phyloP scores from a whole-genome alignment of 139 green algal species.

The Nannochloris sp. region DNA sequence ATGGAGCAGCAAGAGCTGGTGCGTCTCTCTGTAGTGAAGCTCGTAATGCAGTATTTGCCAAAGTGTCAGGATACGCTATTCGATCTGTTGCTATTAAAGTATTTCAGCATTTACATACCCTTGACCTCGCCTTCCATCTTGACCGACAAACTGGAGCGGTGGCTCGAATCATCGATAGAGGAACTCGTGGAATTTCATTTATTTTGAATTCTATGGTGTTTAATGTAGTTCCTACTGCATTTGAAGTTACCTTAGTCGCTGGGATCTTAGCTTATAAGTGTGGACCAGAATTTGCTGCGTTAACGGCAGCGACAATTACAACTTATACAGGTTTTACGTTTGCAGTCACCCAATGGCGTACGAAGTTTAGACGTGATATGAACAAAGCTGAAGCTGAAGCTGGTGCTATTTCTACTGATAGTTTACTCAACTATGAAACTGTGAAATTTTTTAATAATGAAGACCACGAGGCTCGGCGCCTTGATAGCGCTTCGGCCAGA shows the following conservation, averaged over 20 bases:
- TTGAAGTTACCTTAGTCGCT: slow-evolving; percentile 82
- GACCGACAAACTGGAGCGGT: slow-evolving; percentile 81
- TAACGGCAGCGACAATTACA: slow-evolving; percentile 79
- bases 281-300: slow-evolving; percentile 68
- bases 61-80: slow-evolving; percentile 70
- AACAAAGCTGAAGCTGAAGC: slow-evolving; percentile 74
- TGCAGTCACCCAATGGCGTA: slow-evolving; percentile 79
- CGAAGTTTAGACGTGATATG: slow-evolving; percentile 77
- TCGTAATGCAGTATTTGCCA: slow-evolving; percentile 85
- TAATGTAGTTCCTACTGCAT: slow-evolving; percentile 90
- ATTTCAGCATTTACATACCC: slow-evolving; percentile 82
- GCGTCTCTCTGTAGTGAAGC: slow-evolving; percentile 72
- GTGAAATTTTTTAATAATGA: slow-evolving; percentile 93
- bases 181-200: slow-evolving; percentile 93
- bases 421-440: slow-evolving; percentile 96
- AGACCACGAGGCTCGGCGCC: slow-evolving; percentile 65
- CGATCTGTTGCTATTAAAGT: slow-evolving; percentile 56
- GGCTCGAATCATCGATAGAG: slow-evolving; percentile 80
- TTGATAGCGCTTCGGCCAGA: slow-evolving; percentile 71
- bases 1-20: slow-evolving; percentile 55
- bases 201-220: slow-evolving; percentile 84
- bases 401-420: slow-evolving; percentile 69
- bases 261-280: slow-evolving; percentile 86
- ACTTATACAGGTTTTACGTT: slow-evolving; percentile 90
- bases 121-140: slow-evolving; percentile 89